Evolutionary conservation across 1,139 yeast species (phyloP).

Genomic region (Pichia inconspicua): DNA sequence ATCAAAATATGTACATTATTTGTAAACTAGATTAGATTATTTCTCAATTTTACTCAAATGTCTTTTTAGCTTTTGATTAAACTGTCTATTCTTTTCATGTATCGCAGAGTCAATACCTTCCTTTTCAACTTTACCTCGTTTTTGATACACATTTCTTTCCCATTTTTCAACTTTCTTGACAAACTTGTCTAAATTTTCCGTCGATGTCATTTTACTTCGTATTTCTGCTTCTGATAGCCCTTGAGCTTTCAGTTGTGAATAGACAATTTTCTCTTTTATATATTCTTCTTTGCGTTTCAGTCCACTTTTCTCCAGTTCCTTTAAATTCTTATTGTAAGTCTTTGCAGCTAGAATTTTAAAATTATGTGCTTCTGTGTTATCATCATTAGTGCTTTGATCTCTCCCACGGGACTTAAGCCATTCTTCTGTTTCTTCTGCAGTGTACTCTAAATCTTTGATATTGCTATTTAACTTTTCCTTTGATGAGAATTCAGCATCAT

Average conservation of each 20-base stretch:
- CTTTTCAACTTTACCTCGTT: constrained; percentile 6
- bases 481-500: constrained; percentile 12
- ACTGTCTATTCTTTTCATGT: constrained; percentile 72
- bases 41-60: constrained; percentile 24
- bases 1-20: no score
- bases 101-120: constrained; percentile 31
- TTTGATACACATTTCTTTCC: constrained; percentile 10
- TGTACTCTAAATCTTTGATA: constrained; percentile 45
- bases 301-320: constrained; percentile 27
- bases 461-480: constrained; percentile 36
- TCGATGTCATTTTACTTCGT: constrained; percentile 22
- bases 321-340: constrained; percentile 44
- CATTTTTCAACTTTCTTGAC: constrained; percentile 5
- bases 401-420: constrained; percentile 47
- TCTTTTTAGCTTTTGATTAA: constrained; percentile 63
- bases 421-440: constrained; percentile 58
- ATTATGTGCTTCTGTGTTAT: constrained; percentile 31
- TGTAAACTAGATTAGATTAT: not conserved
- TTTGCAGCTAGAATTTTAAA: constrained; percentile 47
- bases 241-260: constrained; percentile 18
- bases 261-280: constrained; percentile 28
- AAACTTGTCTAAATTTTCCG: constrained; percentile 4
- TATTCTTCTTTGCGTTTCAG: constrained; percentile 32
- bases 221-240: constrained; percentile 23
- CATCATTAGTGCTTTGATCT: constrained; percentile 18